Conservation (phyloP, 169 alveolate genomes). For the Eimeria zaria region DNA sequence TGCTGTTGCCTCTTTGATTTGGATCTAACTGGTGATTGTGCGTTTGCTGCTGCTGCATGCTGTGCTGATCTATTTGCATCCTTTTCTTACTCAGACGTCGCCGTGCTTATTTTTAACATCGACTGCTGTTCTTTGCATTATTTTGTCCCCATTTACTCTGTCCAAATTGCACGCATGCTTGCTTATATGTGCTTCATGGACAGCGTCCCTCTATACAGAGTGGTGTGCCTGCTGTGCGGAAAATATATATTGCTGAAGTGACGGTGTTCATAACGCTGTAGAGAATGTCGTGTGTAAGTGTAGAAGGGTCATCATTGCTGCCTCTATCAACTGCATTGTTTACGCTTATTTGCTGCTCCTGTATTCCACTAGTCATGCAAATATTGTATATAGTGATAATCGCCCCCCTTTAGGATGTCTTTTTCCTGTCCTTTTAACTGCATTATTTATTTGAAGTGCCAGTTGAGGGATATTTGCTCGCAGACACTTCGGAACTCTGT, state of each 20-base stretch:
- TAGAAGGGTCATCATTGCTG: neutral
- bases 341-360: neutral
- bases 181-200: neutral
- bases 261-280: neutral
- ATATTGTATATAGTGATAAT: no score
- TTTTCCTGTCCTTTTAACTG: neutral
- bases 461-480: neutral
- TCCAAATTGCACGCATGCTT: neutral
- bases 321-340: neutral
- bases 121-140: neutral
- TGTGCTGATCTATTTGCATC: neutral
- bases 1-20: neutral
- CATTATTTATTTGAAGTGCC: neutral
- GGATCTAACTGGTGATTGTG: neutral
- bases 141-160: no score
- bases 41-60: neutral
- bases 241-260: neutral
- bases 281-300: neutral
- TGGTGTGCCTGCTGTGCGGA: neutral
- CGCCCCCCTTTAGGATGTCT: no score
- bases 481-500: conserved; percentile 83
- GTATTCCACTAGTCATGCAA: no score
- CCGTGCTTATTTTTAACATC: neutral
- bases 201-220: neutral
- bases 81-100: neutral